Conservation (phyloP, 208 protist species). For the Willaertia magna region DNA sequence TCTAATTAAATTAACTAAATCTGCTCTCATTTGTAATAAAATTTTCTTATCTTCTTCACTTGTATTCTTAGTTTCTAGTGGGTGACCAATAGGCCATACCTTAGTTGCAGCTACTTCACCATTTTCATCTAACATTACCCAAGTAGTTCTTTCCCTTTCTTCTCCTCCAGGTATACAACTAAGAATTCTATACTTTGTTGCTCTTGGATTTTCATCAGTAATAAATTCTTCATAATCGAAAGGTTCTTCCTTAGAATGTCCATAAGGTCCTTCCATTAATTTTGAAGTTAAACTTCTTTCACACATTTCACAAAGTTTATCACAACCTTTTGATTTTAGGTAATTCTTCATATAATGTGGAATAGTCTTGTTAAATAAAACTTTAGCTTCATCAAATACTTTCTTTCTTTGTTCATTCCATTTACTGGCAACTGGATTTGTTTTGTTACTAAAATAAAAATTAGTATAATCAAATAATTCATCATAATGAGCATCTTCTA, state of each 20-base stretch:
- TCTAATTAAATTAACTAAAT: neutral
- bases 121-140: neutral
- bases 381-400: slow-evolving; percentile 17
- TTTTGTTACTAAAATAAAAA: slow-evolving; percentile 11
- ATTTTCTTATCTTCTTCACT: neutral
- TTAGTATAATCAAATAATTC: neutral
- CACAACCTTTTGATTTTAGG: neutral
- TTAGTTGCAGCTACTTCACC: neutral
- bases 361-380: neutral
- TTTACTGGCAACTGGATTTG: neutral
- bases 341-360: slow-evolving; percentile 17
- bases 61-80: neutral
- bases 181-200: neutral
- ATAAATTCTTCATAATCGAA: neutral
- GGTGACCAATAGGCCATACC: neutral
- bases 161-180: neutral
- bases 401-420: slow-evolving; percentile 26
- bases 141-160: neutral
- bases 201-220: neutral
- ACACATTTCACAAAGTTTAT: neutral
- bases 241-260: neutral
- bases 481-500: slow-evolving; percentile 4
- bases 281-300: neutral
- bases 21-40: too few relatives aligned
- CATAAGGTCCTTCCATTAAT: neutral